Evolutionary conservation across 2,329 filamentous ascomycete species (phyloP).

Genomic region (Phoma sp.): DNA sequence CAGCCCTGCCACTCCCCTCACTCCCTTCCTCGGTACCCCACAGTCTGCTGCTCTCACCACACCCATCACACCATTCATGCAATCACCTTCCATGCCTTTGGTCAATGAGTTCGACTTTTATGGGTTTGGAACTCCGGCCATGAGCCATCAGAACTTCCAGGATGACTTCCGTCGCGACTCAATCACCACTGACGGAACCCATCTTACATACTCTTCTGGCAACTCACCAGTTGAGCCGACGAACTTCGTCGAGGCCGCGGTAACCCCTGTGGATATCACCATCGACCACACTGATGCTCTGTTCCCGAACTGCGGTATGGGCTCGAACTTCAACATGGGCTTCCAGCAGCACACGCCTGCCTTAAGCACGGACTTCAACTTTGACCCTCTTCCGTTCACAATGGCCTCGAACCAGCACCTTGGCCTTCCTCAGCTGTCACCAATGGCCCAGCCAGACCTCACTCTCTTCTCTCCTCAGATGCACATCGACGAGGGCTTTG

Average conservation of each 20-base stretch:
- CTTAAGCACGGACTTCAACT: slow-evolving; percentile 45
- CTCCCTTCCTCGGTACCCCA: slow-evolving; percentile 47
- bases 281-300: slow-evolving; percentile 68
- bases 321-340: slow-evolving; percentile 66
- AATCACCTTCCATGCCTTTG: slow-evolving; percentile 51
- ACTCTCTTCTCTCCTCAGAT: slow-evolving; percentile 74
- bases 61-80: slow-evolving; percentile 48
- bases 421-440: slow-evolving; percentile 65
- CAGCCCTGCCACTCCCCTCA: slow-evolving; percentile 41
- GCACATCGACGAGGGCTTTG: slow-evolving; percentile 68
- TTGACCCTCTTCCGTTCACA: slow-evolving; percentile 50
- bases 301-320: slow-evolving; percentile 60
- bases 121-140: slow-evolving; percentile 41
- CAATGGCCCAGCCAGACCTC: slow-evolving; percentile 69
- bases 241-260: slow-evolving; percentile 50
- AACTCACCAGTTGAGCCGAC: slow-evolving; percentile 51
- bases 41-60: slow-evolving; percentile 43
- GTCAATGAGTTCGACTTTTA: slow-evolving; percentile 42
- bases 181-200: slow-evolving; percentile 45
- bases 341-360: slow-evolving; percentile 62
- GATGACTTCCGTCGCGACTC: slow-evolving; percentile 48
- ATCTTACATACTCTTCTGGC: slow-evolving; percentile 48
- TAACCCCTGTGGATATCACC: slow-evolving; percentile 56
- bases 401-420: slow-evolving; percentile 16
- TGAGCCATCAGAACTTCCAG: slow-evolving; percentile 38